phyloP scores from a whole-genome alignment of 169 alveolate species.

The Eimeria brunetti region DNA sequence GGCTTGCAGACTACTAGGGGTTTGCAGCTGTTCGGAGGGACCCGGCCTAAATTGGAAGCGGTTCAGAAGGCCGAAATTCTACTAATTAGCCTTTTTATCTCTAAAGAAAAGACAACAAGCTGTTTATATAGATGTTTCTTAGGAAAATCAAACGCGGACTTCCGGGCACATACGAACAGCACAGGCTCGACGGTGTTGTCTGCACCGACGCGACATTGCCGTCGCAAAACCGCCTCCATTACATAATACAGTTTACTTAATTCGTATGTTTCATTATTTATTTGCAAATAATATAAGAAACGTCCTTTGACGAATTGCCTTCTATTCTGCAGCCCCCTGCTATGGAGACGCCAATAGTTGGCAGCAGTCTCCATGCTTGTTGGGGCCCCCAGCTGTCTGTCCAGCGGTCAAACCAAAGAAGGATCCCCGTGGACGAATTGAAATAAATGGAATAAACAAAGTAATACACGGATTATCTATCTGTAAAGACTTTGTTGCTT shows the following conservation, averaged over 20 bases:
- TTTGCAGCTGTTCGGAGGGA: neutral
- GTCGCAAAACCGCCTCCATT: neutral
- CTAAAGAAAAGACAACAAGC: neutral
- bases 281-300: constrained; percentile 4
- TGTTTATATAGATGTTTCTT: neutral
- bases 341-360: neutral
- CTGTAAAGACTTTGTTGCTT: neutral
- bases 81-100: neutral
- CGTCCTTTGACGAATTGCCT: neutral
- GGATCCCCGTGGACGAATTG: neutral
- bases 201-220: constrained; percentile 1
- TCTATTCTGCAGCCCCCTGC: neutral
- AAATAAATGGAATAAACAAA: neutral
- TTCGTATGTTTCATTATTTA: neutral
- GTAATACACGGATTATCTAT: neutral
- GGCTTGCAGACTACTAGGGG: neutral
- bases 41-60: neutral
- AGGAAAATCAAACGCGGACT: neutral
- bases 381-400: constrained; percentile 42
- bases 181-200: constrained; percentile 23
- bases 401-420: constrained; percentile 40
- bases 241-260: neutral
- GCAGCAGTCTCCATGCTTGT: neutral
- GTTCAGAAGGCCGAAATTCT: neutral
- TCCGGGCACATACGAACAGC: neutral